These are phyloP conservation scores for Kluyveromyces siamensis DNA, from an alignment of 805 yeast genomes.

Conservation along the genomic window DNA sequence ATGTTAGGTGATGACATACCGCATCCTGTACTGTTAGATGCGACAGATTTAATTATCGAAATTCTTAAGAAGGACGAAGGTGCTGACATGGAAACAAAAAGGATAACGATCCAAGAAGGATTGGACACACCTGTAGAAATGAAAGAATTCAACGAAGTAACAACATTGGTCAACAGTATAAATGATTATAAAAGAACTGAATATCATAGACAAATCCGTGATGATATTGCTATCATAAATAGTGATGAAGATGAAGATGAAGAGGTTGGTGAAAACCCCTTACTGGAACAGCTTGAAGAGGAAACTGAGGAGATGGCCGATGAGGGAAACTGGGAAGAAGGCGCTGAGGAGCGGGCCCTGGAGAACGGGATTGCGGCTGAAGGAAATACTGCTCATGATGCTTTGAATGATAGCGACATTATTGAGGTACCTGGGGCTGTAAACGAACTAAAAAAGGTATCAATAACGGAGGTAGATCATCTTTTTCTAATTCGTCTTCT, in stretches of 20 bases:
- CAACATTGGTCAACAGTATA: constrained; percentile 37
- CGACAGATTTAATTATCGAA: constrained; percentile 18
- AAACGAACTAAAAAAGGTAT: constrained; percentile 9
- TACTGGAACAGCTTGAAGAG: constrained; percentile 23
- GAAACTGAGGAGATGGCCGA: constrained; percentile 24
- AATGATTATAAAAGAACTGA: constrained; percentile 37
- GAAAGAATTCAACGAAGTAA: constrained; percentile 35
- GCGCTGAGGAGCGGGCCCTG: background rate
- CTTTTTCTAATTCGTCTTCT: constrained; percentile 49
- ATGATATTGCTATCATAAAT: constrained; percentile 7
- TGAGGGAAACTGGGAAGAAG: constrained; percentile 9
- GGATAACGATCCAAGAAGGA: constrained; percentile 39
- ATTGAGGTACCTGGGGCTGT: constrained; percentile 6
- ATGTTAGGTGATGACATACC: constrained; percentile 64
- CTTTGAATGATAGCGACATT: constrained; percentile 6
- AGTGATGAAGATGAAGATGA: constrained; percentile 31
- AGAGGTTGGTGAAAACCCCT: constrained; percentile 13
- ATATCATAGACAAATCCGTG: constrained; percentile 12
- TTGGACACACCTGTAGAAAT: constrained; percentile 29
- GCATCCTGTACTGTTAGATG: constrained; percentile 50
- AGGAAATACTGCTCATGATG: background rate
- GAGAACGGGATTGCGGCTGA: background rate
- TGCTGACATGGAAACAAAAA: constrained; percentile 30
- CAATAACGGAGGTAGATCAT: constrained; percentile 35
- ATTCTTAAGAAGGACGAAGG: constrained; percentile 14